phyloP scores from a whole-genome alignment of 805 yeast genomes.

The Kluyveromyces wickerhamii region DNA sequence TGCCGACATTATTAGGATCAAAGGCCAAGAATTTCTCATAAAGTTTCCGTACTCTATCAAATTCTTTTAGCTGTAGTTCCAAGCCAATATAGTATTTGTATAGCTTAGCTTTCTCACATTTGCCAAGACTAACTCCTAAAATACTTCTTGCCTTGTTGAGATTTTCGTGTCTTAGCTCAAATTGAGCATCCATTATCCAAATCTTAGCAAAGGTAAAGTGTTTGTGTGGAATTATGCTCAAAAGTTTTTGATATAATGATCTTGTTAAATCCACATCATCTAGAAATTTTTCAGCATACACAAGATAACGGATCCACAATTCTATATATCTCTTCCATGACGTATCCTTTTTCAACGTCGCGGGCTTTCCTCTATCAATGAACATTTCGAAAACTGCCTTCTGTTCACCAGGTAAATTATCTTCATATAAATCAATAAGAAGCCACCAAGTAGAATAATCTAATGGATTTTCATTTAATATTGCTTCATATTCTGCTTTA shows the following conservation, averaged over 20 bases:
- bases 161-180: conserved; percentile 57
- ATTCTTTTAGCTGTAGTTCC: conserved; percentile 64
- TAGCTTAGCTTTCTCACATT: conserved; percentile 50
- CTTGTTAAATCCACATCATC: conserved; percentile 41
- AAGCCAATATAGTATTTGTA: conserved; percentile 58
- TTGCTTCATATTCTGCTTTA: conserved; percentile 44
- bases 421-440: conserved; percentile 45
- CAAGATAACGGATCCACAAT: conserved; percentile 61
- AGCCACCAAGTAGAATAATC: conserved; percentile 85
- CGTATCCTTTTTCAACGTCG: conserved; percentile 31
- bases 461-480: conserved; percentile 37
- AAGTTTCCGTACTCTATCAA: conserved; percentile 68
- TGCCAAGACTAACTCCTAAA: conserved; percentile 66
- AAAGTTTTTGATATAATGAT: conserved; percentile 40
- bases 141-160: conserved; percentile 53
- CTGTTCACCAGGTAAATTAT: conserved; percentile 21
- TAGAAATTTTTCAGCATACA: conserved; percentile 47
- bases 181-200: conserved; percentile 67
- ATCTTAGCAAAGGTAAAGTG: conserved; percentile 59
- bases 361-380: conserved; percentile 17
- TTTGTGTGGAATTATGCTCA: conserved; percentile 48
- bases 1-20: conserved; percentile 15
- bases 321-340: conserved; percentile 65
- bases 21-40: conserved; percentile 49
- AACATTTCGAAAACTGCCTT: conserved; percentile 12